Conservation (phyloP, 2,329 filamentous ascomycete genomes). For the Epichloe uncinata region DNA sequence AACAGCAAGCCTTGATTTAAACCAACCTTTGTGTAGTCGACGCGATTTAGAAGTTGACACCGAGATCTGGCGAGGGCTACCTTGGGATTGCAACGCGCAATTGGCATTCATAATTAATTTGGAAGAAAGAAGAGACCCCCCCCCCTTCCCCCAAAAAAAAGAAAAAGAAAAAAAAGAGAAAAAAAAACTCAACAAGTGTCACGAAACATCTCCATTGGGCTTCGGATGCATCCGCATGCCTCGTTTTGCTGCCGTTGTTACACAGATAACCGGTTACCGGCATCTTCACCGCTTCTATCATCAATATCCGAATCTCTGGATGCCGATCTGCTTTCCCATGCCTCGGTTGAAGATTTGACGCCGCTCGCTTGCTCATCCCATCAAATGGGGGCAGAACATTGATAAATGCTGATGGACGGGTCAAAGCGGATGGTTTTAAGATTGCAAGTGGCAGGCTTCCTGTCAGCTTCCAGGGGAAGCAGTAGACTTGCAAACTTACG, state of each 20-base stretch:
- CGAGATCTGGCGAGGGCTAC: no score
- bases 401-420: no score
- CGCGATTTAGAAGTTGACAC: no score
- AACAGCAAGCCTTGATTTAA: not conserved
- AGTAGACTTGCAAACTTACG: no score
- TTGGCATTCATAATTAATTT: no score
- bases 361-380: conserved; percentile 2
- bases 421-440: no score
- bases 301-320: conserved; percentile 1
- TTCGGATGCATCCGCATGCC: not conserved
- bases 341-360: not conserved
- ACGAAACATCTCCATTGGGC: not conserved
- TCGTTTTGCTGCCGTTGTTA: conserved; percentile 1
- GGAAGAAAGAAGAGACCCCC: no score
- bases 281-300: conserved; percentile 4
- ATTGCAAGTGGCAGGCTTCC: no score
- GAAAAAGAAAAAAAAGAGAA: not conserved
- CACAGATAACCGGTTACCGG: conserved; percentile 3
- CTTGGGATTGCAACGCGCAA: no score
- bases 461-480: no score
- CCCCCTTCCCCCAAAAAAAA: no score
- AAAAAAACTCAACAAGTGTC: not conserved
- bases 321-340: not conserved
- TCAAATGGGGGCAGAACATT: not conserved
- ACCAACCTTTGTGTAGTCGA: no score